Base-by-base conservation (phyloP, 2,329 filamentous ascomycete species). In the Colletotrichum sp. region DNA sequence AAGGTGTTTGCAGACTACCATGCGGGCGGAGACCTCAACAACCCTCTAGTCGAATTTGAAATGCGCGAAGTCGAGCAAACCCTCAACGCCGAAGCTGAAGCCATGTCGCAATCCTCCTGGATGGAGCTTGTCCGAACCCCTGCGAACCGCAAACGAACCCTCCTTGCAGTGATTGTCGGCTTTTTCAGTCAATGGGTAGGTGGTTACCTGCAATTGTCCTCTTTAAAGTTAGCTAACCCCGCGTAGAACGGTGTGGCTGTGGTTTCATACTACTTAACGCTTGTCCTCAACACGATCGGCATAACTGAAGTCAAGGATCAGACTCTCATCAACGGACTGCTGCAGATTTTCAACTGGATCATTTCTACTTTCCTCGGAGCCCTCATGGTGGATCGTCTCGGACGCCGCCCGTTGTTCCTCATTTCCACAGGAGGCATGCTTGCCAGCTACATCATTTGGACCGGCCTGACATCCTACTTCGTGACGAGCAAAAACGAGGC, bases 1-100 rank as follows among this genome's bases (percentile, higher is more conserved):
- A 85, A 85, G 4, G 88, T 89, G 16, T 86, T 93, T 59, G 87
- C 87, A 8, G 89, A 87, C 71, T 92, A 89, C 78, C 92, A 91
- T 24, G 75, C 75, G 2, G 77, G 76, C 72, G 90, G 88, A 13
- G 87, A 92, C 63, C 91, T 90, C 15, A 30, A 39, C 18, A 70
- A 21, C 49, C 76, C 77, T 16, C 52, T 78, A 2, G 76, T 77
- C 49, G 69, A 77, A 2, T 77, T 73, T 1, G 87, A 90, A 73
- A 87, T 90, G 79, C 86, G 86, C 3, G 81, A 85, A 1, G 88
- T 90, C 36, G 89, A 78, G 18, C 39, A 57, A 8, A 77, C 77
- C 18, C 44, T 91, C 5, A 85, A 86, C 71, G 82, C 89, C n/a
- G 89, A 91, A 78, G 88, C 88, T 77, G 85, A 85, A n/a, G 87